Percentiles rank a stretch among this genome's conserved stretches.
Evolutionary conservation across 116 monocot genomes (phyloP).

Genomic region (Zostera marina): DNA sequence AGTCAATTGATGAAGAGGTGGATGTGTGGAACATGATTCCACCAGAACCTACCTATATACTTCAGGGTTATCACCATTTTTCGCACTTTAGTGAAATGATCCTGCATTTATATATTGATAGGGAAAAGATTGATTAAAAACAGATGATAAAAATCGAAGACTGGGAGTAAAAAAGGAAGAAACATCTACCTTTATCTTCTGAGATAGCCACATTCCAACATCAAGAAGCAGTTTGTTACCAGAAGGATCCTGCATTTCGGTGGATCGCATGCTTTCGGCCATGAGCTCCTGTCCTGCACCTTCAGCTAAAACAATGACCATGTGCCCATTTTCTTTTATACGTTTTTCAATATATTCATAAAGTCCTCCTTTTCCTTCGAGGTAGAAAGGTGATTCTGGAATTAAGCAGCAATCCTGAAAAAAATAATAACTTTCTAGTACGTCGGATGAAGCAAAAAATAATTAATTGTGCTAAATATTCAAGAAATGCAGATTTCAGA

Average conservation of each 20-base stretch:
- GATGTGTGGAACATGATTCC: neutral
- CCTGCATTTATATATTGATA: constrained; percentile 12
- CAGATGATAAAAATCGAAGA: neutral
- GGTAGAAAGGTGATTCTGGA: constrained; percentile 77
- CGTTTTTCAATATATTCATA: constrained; percentile 59
- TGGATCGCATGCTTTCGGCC: constrained; percentile 31
- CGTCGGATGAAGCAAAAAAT: neutral
- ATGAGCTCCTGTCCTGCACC: constrained; percentile 82
- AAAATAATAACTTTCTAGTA: neutral
- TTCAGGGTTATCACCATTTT: constrained; percentile 48
- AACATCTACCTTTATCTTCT: constrained; percentile 58
- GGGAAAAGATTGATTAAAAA: neutral
- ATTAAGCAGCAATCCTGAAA: constrained; percentile 79
- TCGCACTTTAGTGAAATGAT: constrained; percentile 27
- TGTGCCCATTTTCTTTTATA: constrained; percentile 78
- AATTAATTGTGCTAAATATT: neutral
- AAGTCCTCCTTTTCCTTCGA: constrained; percentile 76
- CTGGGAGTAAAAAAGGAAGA: neutral
- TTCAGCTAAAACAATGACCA: constrained; percentile 86
- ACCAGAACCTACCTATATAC: constrained; percentile 34
- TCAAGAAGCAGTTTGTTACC: constrained; percentile 73
- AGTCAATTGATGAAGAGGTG: neutral
- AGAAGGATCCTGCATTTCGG: constrained; percentile 47
- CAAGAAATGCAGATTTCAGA: neutral
- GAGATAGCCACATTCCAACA: constrained; percentile 76